These are phyloP conservation scores for Cyathus striatus DNA, from an alignment of 768 basidiomycete species.

Conservation along the genomic window DNA sequence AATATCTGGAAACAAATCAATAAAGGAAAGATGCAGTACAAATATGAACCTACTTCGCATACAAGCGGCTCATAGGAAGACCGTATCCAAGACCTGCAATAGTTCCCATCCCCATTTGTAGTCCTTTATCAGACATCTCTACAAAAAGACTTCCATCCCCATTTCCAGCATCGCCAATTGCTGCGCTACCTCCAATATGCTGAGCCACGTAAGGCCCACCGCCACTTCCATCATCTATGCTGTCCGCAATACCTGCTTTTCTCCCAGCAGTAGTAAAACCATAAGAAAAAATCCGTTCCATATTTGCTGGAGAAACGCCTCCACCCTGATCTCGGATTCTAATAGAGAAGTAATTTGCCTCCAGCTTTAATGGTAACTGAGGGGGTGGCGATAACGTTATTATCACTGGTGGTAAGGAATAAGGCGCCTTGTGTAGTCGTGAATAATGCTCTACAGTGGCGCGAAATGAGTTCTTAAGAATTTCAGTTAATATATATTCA, in stretches of 20 bases:
- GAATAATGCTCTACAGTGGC: constrained; percentile 79
- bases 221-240: constrained; percentile 33
- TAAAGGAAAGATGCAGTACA: constrained; percentile 5
- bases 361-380: constrained; percentile 15
- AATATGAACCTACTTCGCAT: constrained; percentile 49
- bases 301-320: constrained; percentile 69
- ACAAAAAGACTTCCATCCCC: constrained; percentile 59
- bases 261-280: constrained; percentile 84
- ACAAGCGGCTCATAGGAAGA: constrained; percentile 73
- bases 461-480: constrained; percentile 88
- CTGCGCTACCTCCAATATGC: constrained; percentile 68
- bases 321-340: constrained; percentile 85
- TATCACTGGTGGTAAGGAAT: constrained; percentile 47
- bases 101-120: constrained; percentile 82
- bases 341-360: constrained; percentile 59
- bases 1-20: constrained; percentile 47
- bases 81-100: constrained; percentile 90
- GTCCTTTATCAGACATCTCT: constrained; percentile 72
- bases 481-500: constrained; percentile 87
- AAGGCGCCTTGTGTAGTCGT: constrained; percentile 29
- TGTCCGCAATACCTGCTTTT: constrained; percentile 26
- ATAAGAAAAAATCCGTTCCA: constrained; percentile 83
- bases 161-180: constrained; percentile 40
- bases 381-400: constrained; percentile 67
- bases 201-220: constrained; percentile 79